These are phyloP conservation scores for Verticillium albo-atrum DNA, from an alignment of 2,329 filamentous ascomycete genomes.

Conservation along the genomic window DNA sequence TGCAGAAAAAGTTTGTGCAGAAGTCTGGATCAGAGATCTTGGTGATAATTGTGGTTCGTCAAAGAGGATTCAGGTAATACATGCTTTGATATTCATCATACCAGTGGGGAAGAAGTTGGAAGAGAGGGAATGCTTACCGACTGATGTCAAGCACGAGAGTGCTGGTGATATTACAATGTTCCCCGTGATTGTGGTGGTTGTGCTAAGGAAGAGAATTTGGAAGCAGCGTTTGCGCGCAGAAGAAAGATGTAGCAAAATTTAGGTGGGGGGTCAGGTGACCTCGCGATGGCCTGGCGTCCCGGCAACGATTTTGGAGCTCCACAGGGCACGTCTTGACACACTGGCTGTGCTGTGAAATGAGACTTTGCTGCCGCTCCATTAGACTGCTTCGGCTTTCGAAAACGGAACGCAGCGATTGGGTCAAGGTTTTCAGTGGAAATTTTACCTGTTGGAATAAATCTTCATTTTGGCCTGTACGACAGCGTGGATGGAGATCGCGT, in stretches of 20 bases:
- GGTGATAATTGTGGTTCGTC: slow-evolving; percentile 60
- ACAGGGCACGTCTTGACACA: too few relatives aligned
- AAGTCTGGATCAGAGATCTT: slow-evolving; percentile 62
- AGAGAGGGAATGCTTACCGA: slow-evolving; percentile 25
- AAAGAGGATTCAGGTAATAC: slow-evolving; percentile 53
- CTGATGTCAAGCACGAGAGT: neutral
- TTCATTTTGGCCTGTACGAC: too few relatives aligned
- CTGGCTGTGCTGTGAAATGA: too few relatives aligned
- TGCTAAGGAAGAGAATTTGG: neutral
- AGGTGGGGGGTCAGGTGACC: neutral
- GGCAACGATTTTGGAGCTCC: neutral
- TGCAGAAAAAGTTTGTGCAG: slow-evolving; percentile 5
- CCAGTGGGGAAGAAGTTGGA: slow-evolving; percentile 16
- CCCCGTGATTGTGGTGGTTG: neutral
- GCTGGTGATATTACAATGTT: neutral
- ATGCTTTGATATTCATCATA: slow-evolving; percentile 54
- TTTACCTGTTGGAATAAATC: too few relatives aligned
- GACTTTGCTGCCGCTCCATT: too few relatives aligned
- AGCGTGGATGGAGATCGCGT: too few relatives aligned
- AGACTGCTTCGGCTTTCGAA: too few relatives aligned
- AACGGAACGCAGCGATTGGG: too few relatives aligned
- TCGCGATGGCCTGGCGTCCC: neutral
- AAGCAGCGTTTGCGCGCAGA: neutral
- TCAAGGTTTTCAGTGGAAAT: too few relatives aligned
- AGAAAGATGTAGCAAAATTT: neutral